phyloP scores from a whole-genome alignment of 1,284 basidiomycete genomes.

The Apiotrichum gracile region DNA sequence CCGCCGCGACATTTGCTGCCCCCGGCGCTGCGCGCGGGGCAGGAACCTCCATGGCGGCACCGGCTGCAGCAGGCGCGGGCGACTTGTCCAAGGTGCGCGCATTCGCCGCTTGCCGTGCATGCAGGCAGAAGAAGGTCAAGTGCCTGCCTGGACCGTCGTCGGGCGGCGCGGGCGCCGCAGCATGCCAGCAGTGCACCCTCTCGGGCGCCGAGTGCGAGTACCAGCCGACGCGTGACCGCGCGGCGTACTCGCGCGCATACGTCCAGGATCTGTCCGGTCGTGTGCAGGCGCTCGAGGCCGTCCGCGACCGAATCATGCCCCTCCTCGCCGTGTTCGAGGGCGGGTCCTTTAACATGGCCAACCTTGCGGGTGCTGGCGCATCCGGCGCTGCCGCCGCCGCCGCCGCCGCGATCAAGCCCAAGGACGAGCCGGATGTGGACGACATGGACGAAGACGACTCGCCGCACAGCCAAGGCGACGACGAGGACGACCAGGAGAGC shows the following conservation, averaged over 20 bases:
- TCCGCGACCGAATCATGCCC: conserved; percentile 32
- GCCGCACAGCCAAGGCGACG: conserved; percentile 21
- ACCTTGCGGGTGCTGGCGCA: not conserved
- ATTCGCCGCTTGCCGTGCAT: conserved; percentile 38
- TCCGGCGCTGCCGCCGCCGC: not conserved
- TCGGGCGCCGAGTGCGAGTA: conserved; percentile 39
- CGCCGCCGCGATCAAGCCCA: not conserved
- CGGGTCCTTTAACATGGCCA: conserved; percentile 5
- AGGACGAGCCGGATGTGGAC: conserved; percentile 2
- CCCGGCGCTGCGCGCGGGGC: not conserved
- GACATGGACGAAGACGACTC: conserved; percentile 5
- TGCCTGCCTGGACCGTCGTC: conserved; percentile 30
- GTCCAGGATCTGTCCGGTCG: conserved; percentile 42
- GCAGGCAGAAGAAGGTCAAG: conserved; percentile 42
- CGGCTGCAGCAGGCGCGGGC: not conserved
- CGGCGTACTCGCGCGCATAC: conserved; percentile 43
- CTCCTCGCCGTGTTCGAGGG: conserved; percentile 35
- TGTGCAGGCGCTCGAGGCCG: conserved; percentile 40
- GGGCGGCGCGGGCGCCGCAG: conserved; percentile 9
- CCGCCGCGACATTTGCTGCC: not conserved
- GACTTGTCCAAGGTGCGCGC: conserved; percentile 38
- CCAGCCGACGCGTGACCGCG: conserved; percentile 41
- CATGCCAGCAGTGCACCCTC: conserved; percentile 40
- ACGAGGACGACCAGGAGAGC: conserved; percentile 50
- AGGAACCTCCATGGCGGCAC: not conserved